Base-by-base conservation (phyloP, 805 yeast species). In the Kockiozyma suomiensis region DNA sequence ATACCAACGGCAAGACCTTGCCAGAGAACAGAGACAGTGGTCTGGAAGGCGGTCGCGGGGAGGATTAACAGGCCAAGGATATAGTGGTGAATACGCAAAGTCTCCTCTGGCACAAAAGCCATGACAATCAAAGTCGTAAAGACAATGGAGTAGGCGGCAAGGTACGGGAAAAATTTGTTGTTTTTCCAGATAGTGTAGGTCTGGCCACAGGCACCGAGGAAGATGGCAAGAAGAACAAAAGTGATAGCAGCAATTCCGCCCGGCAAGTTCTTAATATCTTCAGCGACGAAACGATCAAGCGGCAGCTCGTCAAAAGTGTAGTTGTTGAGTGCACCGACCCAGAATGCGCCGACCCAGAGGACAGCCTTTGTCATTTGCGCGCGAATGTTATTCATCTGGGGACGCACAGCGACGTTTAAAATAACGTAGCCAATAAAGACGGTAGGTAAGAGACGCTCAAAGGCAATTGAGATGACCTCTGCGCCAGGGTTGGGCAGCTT, bases 281-380 rank as follows among this genome's bases (percentile, higher is more conserved):
- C 74, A 1, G 83, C 68, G 0, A 93, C 88, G 45, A 93, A 76
- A 56, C 99, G 78, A 70, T 93, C 98, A 10, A 92, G 85, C 0
- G 97, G 97, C 10, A 93, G 74, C 61, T 92, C 76, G 70, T 91
- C 98, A 74, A 93, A 90, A 0, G 96, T 90, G 68, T 89, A 80
- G 73, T 90, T 92, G 72, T 92, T 91, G 68, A 91, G 78, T 35
- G 88, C 79, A 1, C 97, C 97, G 2, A 88, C 68, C 96, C 96
- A 90, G 70, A 87, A 87, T 1, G 86, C 77, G 0, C 92, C 87
- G 64, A 87, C 88, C 94, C 96, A 92, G 30, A 83, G 71, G 0
- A 83, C 41, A 0, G 81, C 67, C 47, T 84, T 63, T 19, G 74
- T 65, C 23, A 76, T 61, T 38, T 70, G 66, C 12, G 76, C 76